phyloP scores from a whole-genome alignment of 805 yeast species.

The Vanderwaltozyma polyspora region DNA sequence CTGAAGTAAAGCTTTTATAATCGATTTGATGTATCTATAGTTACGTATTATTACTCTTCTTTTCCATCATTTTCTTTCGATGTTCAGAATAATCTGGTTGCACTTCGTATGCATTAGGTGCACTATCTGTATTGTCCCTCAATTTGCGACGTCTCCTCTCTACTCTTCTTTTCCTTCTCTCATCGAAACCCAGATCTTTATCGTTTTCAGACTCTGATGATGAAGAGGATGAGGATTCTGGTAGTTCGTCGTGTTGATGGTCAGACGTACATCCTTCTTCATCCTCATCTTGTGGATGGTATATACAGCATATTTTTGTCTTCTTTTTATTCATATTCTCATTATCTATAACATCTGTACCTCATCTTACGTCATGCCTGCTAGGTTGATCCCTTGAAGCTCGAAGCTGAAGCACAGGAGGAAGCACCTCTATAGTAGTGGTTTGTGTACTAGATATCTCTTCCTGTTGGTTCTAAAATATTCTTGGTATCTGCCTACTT shows the following conservation, averaged over 20 bases:
- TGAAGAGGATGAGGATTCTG: constrained; percentile 8
- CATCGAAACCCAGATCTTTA: constrained; percentile 23
- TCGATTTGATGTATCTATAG: no score
- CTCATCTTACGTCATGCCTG: constrained; percentile 37
- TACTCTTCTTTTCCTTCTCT: constrained; percentile 26
- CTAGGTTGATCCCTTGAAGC: constrained; percentile 5
- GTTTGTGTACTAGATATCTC: constrained; percentile 19
- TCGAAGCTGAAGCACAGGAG: constrained; percentile 21
- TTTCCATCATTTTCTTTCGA: constrained; percentile 1
- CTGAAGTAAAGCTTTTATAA: neutral
- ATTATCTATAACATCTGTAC: constrained; percentile 78
- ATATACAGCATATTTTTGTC: constrained; percentile 82
- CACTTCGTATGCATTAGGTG: constrained; percentile 79
- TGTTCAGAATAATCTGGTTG: constrained; percentile 52
- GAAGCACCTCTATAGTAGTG: constrained; percentile 10
- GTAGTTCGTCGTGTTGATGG: constrained; percentile 9
- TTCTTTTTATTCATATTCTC: constrained; percentile 83
- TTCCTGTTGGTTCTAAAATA: no score
- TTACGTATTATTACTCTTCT: neutral
- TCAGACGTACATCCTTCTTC: constrained; percentile 27
- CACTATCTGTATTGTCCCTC: constrained; percentile 21
- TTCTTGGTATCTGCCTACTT: no score
- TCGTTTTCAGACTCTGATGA: constrained; percentile 35
- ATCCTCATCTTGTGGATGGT: constrained; percentile 60
- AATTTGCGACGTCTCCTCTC: constrained; percentile 26